Percentiles rank a stretch among this genome's conserved stretches.
phyloP scores from a whole-genome alignment of 108 stramenopile species.

The Cyclotella distinguenda region DNA sequence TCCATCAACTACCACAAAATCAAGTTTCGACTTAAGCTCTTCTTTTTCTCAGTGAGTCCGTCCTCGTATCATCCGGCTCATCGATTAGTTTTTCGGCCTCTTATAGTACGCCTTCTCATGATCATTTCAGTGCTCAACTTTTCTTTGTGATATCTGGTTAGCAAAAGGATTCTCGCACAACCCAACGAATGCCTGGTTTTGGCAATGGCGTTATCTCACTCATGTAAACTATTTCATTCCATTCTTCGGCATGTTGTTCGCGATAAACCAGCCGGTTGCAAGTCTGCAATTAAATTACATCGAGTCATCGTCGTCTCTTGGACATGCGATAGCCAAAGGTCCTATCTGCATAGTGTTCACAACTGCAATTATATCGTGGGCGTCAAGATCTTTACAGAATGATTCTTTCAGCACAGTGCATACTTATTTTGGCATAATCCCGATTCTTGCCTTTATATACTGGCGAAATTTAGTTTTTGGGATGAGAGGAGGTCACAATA shows the following conservation, averaged over 20 bases:
- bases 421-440: slow-evolving; percentile 78
- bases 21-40: slow-evolving; percentile 68
- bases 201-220: slow-evolving; percentile 78
- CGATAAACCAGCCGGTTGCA: slow-evolving; percentile 73
- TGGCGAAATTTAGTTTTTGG: slow-evolving; percentile 62
- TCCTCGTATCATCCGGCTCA: slow-evolving; percentile 15
- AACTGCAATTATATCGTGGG: slow-evolving; percentile 51
- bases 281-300: slow-evolving; percentile 41
- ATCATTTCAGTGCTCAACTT: slow-evolving; percentile 42
- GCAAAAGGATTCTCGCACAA: slow-evolving; percentile 37
- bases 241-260: slow-evolving; percentile 78
- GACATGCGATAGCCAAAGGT: slow-evolving; percentile 50
- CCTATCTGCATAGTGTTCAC: slow-evolving; percentile 23
- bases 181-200: slow-evolving; percentile 43
- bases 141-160: slow-evolving; percentile 59
- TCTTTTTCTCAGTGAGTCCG: slow-evolving; percentile 37
- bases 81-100: not conserved
- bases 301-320: slow-evolving; percentile 13
- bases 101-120: not conserved
- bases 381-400: slow-evolving; percentile 46
- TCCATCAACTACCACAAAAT: slow-evolving; percentile 62
- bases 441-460: slow-evolving; percentile 70
- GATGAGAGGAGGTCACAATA: slow-evolving; percentile 53
- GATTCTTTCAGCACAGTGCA: slow-evolving; percentile 59
- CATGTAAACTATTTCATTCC: slow-evolving; percentile 80